Evolutionary conservation across 106 monocot genomes (phyloP).

Genomic region (Dactylorhiza incarnata): DNA sequence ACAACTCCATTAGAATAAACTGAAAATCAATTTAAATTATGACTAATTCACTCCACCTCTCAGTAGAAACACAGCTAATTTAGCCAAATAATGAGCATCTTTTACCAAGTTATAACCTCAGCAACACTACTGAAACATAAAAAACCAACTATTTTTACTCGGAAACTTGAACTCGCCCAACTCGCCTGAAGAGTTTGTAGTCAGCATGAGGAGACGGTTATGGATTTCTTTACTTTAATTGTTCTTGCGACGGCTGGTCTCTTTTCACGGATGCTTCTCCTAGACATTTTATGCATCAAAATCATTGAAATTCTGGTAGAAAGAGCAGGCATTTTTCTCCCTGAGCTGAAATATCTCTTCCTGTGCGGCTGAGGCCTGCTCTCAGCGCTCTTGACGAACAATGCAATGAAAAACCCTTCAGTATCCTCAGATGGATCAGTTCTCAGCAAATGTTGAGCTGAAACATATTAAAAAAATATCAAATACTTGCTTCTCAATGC

Average conservation of each 20-base stretch:
- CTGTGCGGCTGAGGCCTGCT: neutral
- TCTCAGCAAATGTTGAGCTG: slow-evolving; percentile 74
- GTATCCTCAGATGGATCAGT: slow-evolving; percentile 60
- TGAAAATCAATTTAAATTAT: too few species aligned
- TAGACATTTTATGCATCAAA: neutral
- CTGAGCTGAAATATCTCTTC: neutral
- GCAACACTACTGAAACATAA: too few species aligned
- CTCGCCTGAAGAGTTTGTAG: too few species aligned
- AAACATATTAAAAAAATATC: neutral
- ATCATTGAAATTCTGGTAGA: neutral
- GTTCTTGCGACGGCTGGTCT: neutral
- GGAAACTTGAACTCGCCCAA: too few species aligned
- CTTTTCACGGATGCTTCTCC: neutral
- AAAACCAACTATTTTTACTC: too few species aligned
- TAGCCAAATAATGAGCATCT: too few species aligned
- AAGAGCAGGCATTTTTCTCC: neutral
- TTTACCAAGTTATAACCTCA: too few species aligned
- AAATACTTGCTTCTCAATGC: neutral
- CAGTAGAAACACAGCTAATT: too few species aligned
- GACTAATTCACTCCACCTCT: too few species aligned
- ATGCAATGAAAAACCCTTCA: slow-evolving; percentile 92
- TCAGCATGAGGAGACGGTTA: too few species aligned
- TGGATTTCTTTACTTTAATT: too few species aligned
- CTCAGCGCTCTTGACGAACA: slow-evolving; percentile 49
- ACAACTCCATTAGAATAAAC: too few species aligned